Evolutionary conservation across 495 filamentous ascomycete genomes (phyloP).

Genomic region (Halenospora varia): DNA sequence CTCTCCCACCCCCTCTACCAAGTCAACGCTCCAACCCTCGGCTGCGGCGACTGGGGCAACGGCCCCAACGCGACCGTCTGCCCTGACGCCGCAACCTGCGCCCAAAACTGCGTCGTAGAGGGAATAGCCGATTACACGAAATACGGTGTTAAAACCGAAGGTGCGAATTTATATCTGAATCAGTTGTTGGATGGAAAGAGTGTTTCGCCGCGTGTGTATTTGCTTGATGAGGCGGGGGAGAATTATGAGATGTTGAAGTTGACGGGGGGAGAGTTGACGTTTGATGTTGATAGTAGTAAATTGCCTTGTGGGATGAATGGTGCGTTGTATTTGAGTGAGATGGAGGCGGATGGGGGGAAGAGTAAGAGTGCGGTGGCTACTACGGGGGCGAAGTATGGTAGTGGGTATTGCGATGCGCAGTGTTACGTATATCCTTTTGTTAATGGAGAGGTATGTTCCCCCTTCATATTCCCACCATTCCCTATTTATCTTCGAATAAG

Average conservation of each 20-base stretch:
- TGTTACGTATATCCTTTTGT: constrained; percentile 54
- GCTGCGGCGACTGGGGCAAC: constrained; percentile 36
- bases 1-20: constrained; percentile 45
- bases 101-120: constrained; percentile 47
- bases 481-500: background rate
- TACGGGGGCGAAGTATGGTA: constrained; percentile 61
- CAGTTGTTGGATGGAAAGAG: constrained; percentile 3
- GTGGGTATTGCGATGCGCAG: constrained; percentile 69
- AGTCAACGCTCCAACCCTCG: constrained; percentile 25
- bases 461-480: constrained; percentile 14
- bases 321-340: constrained; percentile 51
- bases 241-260: constrained; percentile 60
- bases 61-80: constrained; percentile 35
- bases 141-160: constrained; percentile 44
- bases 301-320: constrained; percentile 65
- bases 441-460: constrained; percentile 43
- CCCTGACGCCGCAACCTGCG: constrained; percentile 41
- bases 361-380: too few relatives aligned
- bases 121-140: constrained; percentile 42
- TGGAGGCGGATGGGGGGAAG: background rate
- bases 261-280: constrained; percentile 54
- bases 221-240: constrained; percentile 47
- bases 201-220: constrained; percentile 55
- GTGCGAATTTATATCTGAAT: too few relatives aligned
- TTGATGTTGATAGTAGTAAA: constrained; percentile 59